Base-by-base conservation (phyloP, 2,329 filamentous ascomycete species). In the Trichoderma breve region DNA sequence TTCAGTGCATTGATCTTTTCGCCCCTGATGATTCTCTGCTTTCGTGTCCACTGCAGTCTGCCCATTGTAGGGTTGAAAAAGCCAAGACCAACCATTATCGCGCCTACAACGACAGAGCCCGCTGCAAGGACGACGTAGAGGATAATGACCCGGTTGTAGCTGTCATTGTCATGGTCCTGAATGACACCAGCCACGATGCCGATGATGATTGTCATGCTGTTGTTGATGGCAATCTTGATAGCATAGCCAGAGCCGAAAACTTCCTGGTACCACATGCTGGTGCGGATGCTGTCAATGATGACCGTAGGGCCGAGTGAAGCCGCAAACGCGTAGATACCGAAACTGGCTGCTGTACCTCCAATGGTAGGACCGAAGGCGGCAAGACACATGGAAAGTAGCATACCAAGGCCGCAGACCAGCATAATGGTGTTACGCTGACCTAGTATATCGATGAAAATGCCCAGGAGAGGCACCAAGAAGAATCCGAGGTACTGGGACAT, bases 211-310 rank as follows among this genome's bases (percentile, higher is more conserved):
- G 83, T 89, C 86, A 90, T 90, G 34, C 84, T 86, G 77, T 91
- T 91, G 76, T 90, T 90, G 76, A 90, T 87, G 26, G 86, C 86
- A 43, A 90, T 85, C 72, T 91, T 91, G 71, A 90, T 78, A 1
- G 87, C 84, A 72, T 90, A 90, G 0, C 86, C 89, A 0, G 87
- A 86, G 0, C 88, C 89, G 72, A 90, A 91, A 0, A 89, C 86
- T 3, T 86, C 86, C 71, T 88, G 86, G 30, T 89, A 83, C 86
- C 87, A 89, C 78, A 91, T 85, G 0, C 84, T 84, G 0, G 88
- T 89, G 18, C 89, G 86, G 30, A 90, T 88, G 26, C 86, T 82
- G 75, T 91, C 89, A 67, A 91, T 89, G 72, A 90, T 88, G 4
- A 85, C 82, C 0, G 88, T 89, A 0, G 88, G 87, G 0, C 88